Base-by-base conservation (phyloP, 164 flowering plant genomes). In the Euptelea pleiosperma region DNA sequence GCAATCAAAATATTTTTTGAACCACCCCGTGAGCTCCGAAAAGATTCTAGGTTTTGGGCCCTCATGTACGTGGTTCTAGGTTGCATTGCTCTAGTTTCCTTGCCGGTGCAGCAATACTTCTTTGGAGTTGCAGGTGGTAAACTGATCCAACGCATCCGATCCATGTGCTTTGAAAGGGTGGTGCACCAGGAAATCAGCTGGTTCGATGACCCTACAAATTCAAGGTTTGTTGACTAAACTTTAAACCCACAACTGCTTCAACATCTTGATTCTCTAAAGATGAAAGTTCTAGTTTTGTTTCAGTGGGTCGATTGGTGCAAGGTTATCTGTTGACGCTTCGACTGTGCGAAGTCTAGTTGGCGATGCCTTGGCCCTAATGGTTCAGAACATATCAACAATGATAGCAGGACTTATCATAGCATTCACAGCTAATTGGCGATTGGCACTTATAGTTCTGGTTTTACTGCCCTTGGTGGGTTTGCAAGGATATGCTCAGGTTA, bases 11-110 rank as follows among this genome's bases (percentile, higher is more conserved):
- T 74, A n/a, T 84, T 84, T 57, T 81, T 29, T 48, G 75, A 84
- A 45, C 88, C 83, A 12, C 70, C 73, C 0, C 10, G 58, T 1
- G 3, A 64, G 64, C 70, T 79, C 8, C 24, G 22, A 34, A 76
- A 77, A 34, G 88, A 82, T 47, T 76, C 94, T 4, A 58, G n/a
- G 39, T 68, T 62, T 33, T 82, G 88, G 90, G 75, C 77, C 60
- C 61, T 81, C 0, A 30, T 73, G 60, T 80, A 47, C 58, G 12
- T 79, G 4, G 64, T 60, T 4, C 39, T 79, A 9, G 90, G 85
- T 0, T 15, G 44, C 3, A 2, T 63, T 31, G 16, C 51, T 16
- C 36, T 78, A 0, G 18, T 78, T 19, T 62, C 90, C 90, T n/a
- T n/a, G n/a, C n/a, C n/a, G n/a, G n/a, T n/a, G n/a, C n/a, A n/a